phyloP scores from a whole-genome alignment of 1,139 yeast species.

The Geotrichum australiense region DNA sequence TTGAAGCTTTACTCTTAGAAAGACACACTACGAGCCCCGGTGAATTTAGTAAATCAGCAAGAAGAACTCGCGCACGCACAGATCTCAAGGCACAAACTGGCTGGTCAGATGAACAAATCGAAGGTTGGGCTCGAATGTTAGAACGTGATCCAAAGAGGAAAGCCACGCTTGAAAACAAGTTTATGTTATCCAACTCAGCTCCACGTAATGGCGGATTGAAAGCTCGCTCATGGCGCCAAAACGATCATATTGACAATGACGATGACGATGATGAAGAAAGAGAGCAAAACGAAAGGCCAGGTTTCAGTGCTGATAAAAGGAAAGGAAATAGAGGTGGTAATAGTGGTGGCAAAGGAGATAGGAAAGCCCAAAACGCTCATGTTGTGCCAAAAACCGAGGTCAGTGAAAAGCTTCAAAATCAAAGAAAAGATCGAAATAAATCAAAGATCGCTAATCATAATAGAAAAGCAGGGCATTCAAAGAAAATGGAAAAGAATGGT shows the following conservation, averaged over 20 bases:
- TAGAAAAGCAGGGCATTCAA: conserved; percentile 54
- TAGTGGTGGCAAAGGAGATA: conserved; percentile 6
- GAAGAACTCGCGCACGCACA: conserved; percentile 49
- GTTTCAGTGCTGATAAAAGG: conserved; percentile 6
- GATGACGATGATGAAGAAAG: conserved; percentile 6
- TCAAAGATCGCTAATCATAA: conserved; percentile 56
- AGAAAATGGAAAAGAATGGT: conserved; percentile 39
- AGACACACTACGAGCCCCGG: conserved; percentile 40
- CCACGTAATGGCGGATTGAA: conserved; percentile 7
- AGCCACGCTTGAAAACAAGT: conserved; percentile 55
- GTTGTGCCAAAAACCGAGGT: conserved; percentile 15
- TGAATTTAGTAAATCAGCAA: conserved; percentile 43
- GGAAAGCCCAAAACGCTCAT: conserved; percentile 8
- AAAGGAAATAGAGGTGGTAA: no score
- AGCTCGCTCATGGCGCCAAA: conserved; percentile 21
- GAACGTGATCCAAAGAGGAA: conserved; percentile 52
- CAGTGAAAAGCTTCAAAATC: conserved; percentile 9
- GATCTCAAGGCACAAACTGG: conserved; percentile 46
- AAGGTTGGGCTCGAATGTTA: conserved; percentile 85
- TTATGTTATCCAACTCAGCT: conserved; percentile 35
- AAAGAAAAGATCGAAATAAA: conserved; percentile 47
- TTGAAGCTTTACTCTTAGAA: conserved; percentile 53
- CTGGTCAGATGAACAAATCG: conserved; percentile 88
- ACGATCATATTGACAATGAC: conserved; percentile 8
- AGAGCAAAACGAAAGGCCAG: neutral